phyloP scores from a whole-genome alignment of 148 eudicot species.

The Fallopia convolvulus region DNA sequence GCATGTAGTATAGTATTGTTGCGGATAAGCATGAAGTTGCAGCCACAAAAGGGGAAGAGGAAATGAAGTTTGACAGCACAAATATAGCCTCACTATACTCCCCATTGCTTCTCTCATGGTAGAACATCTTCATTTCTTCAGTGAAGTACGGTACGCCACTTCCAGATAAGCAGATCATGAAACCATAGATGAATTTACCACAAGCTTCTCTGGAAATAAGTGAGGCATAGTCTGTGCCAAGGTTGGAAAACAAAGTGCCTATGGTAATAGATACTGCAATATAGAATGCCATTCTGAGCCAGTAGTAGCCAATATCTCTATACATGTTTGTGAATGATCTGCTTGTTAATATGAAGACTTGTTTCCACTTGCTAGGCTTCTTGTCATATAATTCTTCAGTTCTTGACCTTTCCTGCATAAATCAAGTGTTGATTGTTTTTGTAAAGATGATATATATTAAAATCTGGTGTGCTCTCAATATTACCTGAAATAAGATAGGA shows the following conservation, averaged over 20 bases:
- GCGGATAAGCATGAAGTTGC: background rate
- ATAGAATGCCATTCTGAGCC: slow-evolving; percentile 10
- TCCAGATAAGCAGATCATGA: slow-evolving; percentile 8
- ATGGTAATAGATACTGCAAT: background rate
- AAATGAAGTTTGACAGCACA: slow-evolving; percentile 8
- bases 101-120: slow-evolving; percentile 7
- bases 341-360: slow-evolving; percentile 1
- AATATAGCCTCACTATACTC: slow-evolving; percentile 5
- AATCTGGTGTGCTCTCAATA: background rate
- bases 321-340: slow-evolving; percentile 12
- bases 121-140: slow-evolving; percentile 13
- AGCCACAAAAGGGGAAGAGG: slow-evolving; percentile 11
- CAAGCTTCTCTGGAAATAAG: background rate
- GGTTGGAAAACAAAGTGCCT: slow-evolving; percentile 1
- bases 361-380: slow-evolving; percentile 11
- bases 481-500: slow-evolving; percentile 1
- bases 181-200: slow-evolving; percentile 12
- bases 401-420: background rate
- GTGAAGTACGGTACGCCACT: slow-evolving; percentile 7
- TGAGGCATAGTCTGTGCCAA: background rate
- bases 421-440: background rate
- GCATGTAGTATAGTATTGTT: slow-evolving; percentile 7
- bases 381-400: background rate
- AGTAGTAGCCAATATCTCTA: slow-evolving; percentile 11
- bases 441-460: too few species aligned